Conservation (phyloP, 1,284 basidiomycete genomes). For the Papiliotrema nemorosa region DNA sequence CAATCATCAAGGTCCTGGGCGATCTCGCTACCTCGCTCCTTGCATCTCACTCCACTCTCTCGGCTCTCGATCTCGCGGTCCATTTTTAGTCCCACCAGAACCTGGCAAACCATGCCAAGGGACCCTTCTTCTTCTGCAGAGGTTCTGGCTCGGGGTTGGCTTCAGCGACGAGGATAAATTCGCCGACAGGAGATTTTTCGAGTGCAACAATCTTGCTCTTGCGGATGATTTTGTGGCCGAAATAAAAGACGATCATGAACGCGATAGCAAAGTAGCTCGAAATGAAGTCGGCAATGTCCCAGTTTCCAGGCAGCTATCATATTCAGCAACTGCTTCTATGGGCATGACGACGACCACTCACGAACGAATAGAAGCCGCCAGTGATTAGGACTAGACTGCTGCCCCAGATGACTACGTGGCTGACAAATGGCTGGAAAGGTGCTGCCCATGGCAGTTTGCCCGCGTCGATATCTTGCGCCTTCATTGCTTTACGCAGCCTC, state of each 20-base stretch:
- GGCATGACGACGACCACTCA: constrained; percentile 24
- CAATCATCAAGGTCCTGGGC: too few species aligned
- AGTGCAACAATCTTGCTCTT: constrained; percentile 2
- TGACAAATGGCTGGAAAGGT: background rate
- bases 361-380: background rate
- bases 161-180: constrained; percentile 17
- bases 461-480: background rate
- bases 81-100: constrained; percentile 24
- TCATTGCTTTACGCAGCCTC: background rate
- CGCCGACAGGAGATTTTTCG: constrained; percentile 36
- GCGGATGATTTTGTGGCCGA: background rate
- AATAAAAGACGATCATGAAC: constrained; percentile 12
- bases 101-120: constrained; percentile 10
- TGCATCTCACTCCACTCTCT: too few species aligned
- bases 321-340: constrained; percentile 27
- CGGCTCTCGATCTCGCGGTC: too few species aligned
- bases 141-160: constrained; percentile 16
- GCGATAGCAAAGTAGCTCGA: constrained; percentile 35
- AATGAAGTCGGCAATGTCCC: constrained; percentile 23
- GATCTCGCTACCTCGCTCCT: too few species aligned
- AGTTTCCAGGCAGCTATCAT: constrained; percentile 51
- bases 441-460: background rate
- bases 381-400: background rate
- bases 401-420: background rate
- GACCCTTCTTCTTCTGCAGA: constrained; percentile 8